These are phyloP conservation scores for Sergeia podlipaevii DNA, from an alignment of 208 protist genomes.

Conservation along the genomic window DNA sequence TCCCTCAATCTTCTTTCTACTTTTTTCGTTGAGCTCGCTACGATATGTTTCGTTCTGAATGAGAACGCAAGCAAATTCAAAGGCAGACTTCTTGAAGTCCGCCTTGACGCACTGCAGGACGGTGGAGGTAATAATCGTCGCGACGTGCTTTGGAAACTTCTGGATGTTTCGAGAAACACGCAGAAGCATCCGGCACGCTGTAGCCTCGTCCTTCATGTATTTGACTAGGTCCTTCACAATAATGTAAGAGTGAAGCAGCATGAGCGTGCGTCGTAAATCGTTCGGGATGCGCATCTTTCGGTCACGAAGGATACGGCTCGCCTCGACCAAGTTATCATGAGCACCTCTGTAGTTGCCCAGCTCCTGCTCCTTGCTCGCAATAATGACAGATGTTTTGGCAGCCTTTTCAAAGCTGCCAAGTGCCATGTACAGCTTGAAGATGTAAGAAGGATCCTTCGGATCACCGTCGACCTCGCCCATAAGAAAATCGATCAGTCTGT, in stretches of 20 bases:
- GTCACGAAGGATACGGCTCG: constrained; percentile 84
- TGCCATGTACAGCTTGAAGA: constrained; percentile 96
- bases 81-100: constrained; percentile 90
- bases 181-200: constrained; percentile 94
- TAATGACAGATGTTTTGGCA: constrained; percentile 94
- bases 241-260: constrained; percentile 97
- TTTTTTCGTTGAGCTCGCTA: constrained; percentile 89
- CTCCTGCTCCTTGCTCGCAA: constrained; percentile 94
- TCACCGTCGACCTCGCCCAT: constrained; percentile 95
- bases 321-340: constrained; percentile 94
- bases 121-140: constrained; percentile 94
- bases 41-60: constrained; percentile 95
- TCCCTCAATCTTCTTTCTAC: constrained; percentile 95
- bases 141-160: constrained; percentile 93
- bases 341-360: constrained; percentile 92
- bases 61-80: constrained; percentile 94
- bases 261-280: constrained; percentile 89
- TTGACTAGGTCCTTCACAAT: constrained; percentile 94
- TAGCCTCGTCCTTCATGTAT: constrained; percentile 84
- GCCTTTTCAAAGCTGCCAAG: constrained; percentile 96
- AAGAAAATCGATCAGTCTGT: constrained; percentile 95
- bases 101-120: constrained; percentile 95
- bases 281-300: constrained; percentile 87
- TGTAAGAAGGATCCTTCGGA: constrained; percentile 96
- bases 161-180: constrained; percentile 94